These are phyloP conservation scores for Chenopodium quinoa DNA, from an alignment of 148 eudicot species.

Conservation along the genomic window DNA sequence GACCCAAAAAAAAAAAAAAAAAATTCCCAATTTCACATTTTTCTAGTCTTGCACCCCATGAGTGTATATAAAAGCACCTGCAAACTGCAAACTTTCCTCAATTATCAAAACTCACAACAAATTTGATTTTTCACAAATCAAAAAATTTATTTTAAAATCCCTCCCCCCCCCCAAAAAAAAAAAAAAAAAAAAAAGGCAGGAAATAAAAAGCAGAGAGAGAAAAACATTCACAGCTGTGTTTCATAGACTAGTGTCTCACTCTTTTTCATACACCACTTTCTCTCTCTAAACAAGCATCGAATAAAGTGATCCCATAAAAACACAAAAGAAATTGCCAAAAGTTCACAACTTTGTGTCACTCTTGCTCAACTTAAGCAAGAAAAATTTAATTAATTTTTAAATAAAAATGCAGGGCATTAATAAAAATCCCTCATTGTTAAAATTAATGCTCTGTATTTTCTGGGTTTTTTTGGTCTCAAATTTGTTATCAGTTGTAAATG, in stretches of 20 bases:
- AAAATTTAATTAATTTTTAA: no score
- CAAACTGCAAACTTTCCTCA: slow-evolving; percentile 2
- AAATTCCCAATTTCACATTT: not conserved
- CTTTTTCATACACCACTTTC: not conserved
- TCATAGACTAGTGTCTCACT: slow-evolving; percentile 13
- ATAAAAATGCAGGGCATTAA: no score
- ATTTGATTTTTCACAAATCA: not conserved
- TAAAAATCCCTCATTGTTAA: slow-evolving; percentile 11
- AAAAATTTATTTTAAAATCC: not conserved
- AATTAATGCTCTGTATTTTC: slow-evolving; percentile 21
- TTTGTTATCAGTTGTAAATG: slow-evolving; percentile 36
- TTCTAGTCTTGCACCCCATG: not conserved
- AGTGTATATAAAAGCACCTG: slow-evolving; percentile 33
- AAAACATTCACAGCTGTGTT: slow-evolving; percentile 40
- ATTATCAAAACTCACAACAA: not conserved
- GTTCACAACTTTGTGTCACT: slow-evolving; percentile 32
- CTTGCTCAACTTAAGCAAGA: not conserved
- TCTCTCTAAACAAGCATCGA: slow-evolving; percentile 41
- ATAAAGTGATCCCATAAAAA: slow-evolving; percentile 39
- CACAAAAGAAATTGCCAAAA: slow-evolving; percentile 18
- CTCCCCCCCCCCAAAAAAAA: not conserved
- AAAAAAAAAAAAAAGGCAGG: not conserved
- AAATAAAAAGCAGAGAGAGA: not conserved
- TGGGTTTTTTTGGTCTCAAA: slow-evolving; percentile 39
- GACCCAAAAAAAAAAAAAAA: not conserved